These are phyloP conservation scores for Salix purpurea DNA, from an alignment of 345 rosid genomes.

Conservation along the genomic window DNA sequence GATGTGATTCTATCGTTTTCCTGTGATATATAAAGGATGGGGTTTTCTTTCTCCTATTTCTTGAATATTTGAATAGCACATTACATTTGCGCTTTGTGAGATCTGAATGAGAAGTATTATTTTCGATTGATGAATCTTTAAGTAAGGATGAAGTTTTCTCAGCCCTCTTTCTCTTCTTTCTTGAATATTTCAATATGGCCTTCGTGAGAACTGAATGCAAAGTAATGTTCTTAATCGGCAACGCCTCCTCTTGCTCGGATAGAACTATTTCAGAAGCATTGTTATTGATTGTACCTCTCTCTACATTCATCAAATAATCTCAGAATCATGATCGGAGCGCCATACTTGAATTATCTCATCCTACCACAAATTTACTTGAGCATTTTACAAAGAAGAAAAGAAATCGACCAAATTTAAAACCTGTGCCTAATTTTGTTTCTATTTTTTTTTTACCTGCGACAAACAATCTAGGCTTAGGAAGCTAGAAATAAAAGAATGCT, in stretches of 20 bases:
- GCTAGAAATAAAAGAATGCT: no score
- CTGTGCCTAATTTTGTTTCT: not conserved
- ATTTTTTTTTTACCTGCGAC: no score
- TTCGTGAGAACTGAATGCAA: not conserved
- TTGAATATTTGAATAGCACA: not conserved
- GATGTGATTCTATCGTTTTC: conserved; percentile 8
- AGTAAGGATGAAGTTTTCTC: not conserved
- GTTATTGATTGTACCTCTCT: not conserved
- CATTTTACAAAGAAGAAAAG: not conserved
- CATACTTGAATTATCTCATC: not conserved
- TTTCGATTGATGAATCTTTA: not conserved
- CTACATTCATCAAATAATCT: not conserved
- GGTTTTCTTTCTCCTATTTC: conserved; percentile 1
- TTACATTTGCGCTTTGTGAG: not conserved
- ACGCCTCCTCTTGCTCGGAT: not conserved
- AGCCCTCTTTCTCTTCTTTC: not conserved
- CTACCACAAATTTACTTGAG: not conserved
- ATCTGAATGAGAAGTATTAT: not conserved
- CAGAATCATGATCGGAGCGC: not conserved
- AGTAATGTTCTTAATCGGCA: not conserved
- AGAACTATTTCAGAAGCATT: not conserved
- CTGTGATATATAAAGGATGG: not conserved
- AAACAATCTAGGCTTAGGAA: no score
- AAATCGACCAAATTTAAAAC: not conserved
- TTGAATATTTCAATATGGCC: not conserved